Base-by-base conservation (phyloP, 2,329 filamentous ascomycete species). In the Colletotrichum endophyticum region DNA sequence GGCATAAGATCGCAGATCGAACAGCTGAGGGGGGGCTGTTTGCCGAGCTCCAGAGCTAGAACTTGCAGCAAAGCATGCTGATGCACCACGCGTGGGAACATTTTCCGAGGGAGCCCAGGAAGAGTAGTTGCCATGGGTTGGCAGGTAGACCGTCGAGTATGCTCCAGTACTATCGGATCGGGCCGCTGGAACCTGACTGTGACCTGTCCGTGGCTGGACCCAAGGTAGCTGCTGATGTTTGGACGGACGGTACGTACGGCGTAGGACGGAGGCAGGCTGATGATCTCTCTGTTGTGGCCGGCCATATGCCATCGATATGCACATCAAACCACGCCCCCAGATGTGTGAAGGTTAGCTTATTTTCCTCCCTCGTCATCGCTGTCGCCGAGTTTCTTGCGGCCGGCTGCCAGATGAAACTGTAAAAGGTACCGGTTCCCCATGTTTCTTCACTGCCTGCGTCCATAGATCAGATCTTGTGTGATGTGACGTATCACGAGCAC, bases 391-490 rank as follows among this genome's bases (percentile, higher is more conserved):
- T 34, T 30, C 39, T 53, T 11, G 36, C 30, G 83, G 81, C 80
- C 83, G 82, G 82, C 81, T 78, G 73, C 78, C 78, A 79, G 79
- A 61, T 78, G 80, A 74, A 74, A 78, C 64, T 73, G 67, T 73
- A 77, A 70, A 67, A 49, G 39, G 57, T 44, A 69, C 79, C 80
- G 79, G 82, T 81, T 82, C 81, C 80, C 81, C 83, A 81, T 81
- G 81, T 77, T 78, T 77, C 78, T 80, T 57, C 64, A 69, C 66
- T 69, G 59, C 34, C 59, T 76, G 69, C 79, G 80, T 81, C 80
- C 79, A 81, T 78, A 81, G 80, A 81, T 79, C 80, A 88, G 88
- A 89, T 89, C 87, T 88, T 87, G 88, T 89, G 84, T 80, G 82
- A 89, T 86, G 86, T 88, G 87, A 89, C 85, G 84, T 80, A 83